A percentile compares a stretch with the other conserved stretches of the same genome.
Conservation (phyloP, 2,329 filamentous ascomycete species). For the Aspergillus awamori region DNA sequence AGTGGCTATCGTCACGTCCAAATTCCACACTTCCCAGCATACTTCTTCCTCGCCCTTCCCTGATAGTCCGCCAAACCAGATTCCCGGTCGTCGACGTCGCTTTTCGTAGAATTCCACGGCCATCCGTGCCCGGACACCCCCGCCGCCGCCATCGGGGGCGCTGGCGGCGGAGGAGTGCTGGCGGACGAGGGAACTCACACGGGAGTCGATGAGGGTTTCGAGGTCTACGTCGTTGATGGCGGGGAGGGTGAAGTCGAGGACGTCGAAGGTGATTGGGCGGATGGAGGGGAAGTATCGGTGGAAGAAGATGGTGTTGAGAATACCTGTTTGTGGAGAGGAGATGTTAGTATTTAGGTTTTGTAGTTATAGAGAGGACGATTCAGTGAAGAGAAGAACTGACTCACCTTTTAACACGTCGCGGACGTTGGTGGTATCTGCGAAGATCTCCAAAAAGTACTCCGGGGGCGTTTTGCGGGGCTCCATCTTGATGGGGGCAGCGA, state of each 20-base stretch:
- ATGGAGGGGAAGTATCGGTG: slow-evolving; percentile 94
- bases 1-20: slow-evolving; percentile 90
- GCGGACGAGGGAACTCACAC: slow-evolving; percentile 75
- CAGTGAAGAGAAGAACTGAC: slow-evolving; percentile 16
- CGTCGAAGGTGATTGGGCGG: slow-evolving; percentile 78
- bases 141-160: slow-evolving; percentile 34
- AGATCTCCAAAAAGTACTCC: slow-evolving; percentile 91
- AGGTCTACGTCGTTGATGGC: slow-evolving; percentile 88
- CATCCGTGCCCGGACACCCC: slow-evolving; percentile 74
- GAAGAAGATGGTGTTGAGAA: slow-evolving; percentile 98
- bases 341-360: not conserved
- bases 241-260: slow-evolving; percentile 87
- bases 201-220: slow-evolving; percentile 89
- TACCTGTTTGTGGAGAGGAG: slow-evolving; percentile 58
- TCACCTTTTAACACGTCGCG: slow-evolving; percentile 91
- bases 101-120: slow-evolving; percentile 95
- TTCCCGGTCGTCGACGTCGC: slow-evolving; percentile 77
- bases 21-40: slow-evolving; percentile 94
- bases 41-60: slow-evolving; percentile 82
- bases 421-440: slow-evolving; percentile 85
- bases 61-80: slow-evolving; percentile 59
- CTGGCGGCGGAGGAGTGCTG: slow-evolving; percentile 66
- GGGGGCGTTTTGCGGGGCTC: slow-evolving; percentile 68
- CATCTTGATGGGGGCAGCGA: slow-evolving; percentile 48
- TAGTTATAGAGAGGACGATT: too few relatives aligned